A percentile compares a stretch with the other conserved stretches of the same genome.
These are phyloP conservation scores for Penicillium sp. DNA, from an alignment of 2,329 filamentous ascomycete genomes.

Conservation along the genomic window DNA sequence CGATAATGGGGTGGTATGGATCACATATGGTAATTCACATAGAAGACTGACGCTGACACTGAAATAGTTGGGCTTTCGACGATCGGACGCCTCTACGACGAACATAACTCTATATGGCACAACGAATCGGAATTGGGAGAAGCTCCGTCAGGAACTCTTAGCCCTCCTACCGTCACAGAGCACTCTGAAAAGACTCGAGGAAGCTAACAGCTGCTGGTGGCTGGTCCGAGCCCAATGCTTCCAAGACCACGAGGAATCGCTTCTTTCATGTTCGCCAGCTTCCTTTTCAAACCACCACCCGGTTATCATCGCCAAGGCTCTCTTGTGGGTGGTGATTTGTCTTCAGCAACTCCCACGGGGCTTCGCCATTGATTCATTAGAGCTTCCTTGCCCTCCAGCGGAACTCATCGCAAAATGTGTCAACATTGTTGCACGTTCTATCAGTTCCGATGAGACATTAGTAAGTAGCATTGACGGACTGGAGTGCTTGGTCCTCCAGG, in stretches of 20 bases:
- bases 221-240: constrained; percentile 15
- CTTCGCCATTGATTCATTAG: constrained; percentile 2
- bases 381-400: constrained; percentile 11
- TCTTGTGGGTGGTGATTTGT: constrained; percentile 17
- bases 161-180: constrained; percentile 10
- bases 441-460: constrained; percentile 17
- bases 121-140: too few relatives aligned
- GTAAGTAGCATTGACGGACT: constrained; percentile 20
- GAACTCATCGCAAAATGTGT: constrained; percentile 14
- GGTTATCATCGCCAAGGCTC: constrained; percentile 11
- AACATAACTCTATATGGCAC: too few relatives aligned
- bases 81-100: too few relatives aligned
- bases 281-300: constrained; percentile 13
- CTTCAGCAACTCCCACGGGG: constrained; percentile 22
- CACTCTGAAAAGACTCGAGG: constrained; percentile 14
- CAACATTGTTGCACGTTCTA: constrained; percentile 4
- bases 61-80: too few relatives aligned
- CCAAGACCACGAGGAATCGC: constrained; percentile 10
- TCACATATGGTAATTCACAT: too few relatives aligned
- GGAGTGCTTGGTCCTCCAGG: constrained; percentile 21
- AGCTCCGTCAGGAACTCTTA: constrained; percentile 10
- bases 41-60: too few relatives aligned
- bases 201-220: constrained; percentile 20
- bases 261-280: constrained; percentile 9
- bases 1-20: too few relatives aligned